Base-by-base conservation (phyloP, 169 alveolate genomes). In the Cryptosporidium andersoni region DNA sequence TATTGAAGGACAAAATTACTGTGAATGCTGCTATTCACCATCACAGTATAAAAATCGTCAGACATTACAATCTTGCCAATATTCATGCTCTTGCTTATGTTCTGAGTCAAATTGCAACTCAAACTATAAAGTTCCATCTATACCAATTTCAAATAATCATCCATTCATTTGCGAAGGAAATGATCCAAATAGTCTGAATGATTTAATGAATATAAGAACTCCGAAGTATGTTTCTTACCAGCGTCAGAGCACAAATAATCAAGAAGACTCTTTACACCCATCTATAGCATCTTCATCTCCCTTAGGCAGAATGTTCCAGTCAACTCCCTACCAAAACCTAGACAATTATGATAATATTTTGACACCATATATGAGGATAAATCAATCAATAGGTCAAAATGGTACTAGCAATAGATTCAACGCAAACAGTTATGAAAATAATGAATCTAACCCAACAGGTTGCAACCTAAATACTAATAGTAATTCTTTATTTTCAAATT, bases 211-310 rank as follows among this genome's bases (percentile, higher is more conserved):
- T 56, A 67, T 67, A 25, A 52, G 82, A 37, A 67, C 82, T 42
- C 82, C 82, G 40, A 67, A 67, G 45, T 67, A 67, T 16, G 82
- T 67, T 67, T 53, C 36, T 39, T 67, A 67, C 11, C 82, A 67
- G 45, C 82, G 82, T 12, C 82, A 67, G 39, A 39, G 66, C 14
- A 66, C 47, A 9, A 67, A 56, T 43, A 65, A 67, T 16, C 51
- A 53, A 39, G 11, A 67, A 51, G 82, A 67, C 39, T 40, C 55
- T n/a, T 53, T 67, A 12, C 82, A 67, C 40, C 82, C 82, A 9
- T 67, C 82, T 53, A 67, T 67, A 16, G 82, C 82, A 36, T 52
- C 82, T 52, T 67, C 82, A 34, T 67, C 82, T 42, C 82, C 82
- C 1, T 56, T 67, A 45, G 82, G 82, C 12, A 67, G 48, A 56